These are phyloP conservation scores for Globisporangium radiosum DNA, from an alignment of 352 stramenopile genomes.

Conservation along the genomic window DNA sequence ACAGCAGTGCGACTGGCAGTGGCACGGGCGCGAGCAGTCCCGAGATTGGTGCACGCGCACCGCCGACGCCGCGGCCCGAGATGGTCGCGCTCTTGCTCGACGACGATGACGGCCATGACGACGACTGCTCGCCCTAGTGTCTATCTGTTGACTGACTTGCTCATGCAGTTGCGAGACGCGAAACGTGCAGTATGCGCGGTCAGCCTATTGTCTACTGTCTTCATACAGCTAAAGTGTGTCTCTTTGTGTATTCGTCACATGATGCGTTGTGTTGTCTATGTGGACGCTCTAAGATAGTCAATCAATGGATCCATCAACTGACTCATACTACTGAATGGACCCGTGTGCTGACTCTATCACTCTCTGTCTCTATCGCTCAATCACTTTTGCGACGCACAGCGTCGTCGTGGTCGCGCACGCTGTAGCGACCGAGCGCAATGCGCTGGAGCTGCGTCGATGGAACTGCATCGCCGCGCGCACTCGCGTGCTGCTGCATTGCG, in stretches of 20 bases:
- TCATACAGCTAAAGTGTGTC: neutral
- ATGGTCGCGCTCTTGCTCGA: constrained; percentile 47
- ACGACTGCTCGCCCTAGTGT: too few relatives aligned
- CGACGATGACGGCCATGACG: neutral
- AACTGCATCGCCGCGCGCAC: constrained; percentile 36
- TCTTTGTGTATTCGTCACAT: neutral
- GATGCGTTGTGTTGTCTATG: too few relatives aligned
- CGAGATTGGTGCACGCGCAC: constrained; percentile 22
- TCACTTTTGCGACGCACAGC: neutral
- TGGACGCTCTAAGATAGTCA: too few relatives aligned
- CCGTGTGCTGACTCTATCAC: neutral
- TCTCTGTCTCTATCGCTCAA: neutral
- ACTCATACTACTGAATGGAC: too few relatives aligned
- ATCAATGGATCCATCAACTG: too few relatives aligned
- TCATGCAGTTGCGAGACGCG: too few relatives aligned
- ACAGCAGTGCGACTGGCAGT: constrained; percentile 3
- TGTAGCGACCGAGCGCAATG: constrained; percentile 63
- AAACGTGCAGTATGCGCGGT: too few relatives aligned
- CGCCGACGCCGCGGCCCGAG: constrained; percentile 36
- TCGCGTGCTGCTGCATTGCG: constrained; percentile 64
- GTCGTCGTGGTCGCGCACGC: constrained; percentile 20
- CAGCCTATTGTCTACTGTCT: too few relatives aligned
- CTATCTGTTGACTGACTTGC: too few relatives aligned
- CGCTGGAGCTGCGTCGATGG: constrained; percentile 36
- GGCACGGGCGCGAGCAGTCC: constrained; percentile 23